phyloP scores from a whole-genome alignment of 768 basidiomycete species.

The Pleurotus tuber-regium region DNA sequence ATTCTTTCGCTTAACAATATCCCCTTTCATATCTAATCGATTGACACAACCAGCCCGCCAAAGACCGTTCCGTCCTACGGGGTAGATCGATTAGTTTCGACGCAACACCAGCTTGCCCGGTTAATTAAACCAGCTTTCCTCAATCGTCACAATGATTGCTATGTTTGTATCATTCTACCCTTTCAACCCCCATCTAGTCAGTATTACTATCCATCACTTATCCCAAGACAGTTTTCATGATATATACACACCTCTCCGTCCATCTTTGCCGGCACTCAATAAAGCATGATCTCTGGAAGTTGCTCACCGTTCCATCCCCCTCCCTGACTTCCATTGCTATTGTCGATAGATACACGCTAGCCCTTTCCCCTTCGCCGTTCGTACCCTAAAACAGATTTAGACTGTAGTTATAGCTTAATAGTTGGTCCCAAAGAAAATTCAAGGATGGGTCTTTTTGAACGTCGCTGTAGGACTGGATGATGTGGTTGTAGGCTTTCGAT shows the following conservation, averaged over 20 bases:
- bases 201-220: constrained; percentile 4
- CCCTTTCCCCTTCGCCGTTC: too few species aligned
- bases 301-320: too few species aligned
- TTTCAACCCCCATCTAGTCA: background rate
- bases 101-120: background rate
- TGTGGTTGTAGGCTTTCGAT: too few species aligned
- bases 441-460: too few species aligned
- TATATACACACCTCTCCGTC: background rate
- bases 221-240: background rate
- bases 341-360: too few species aligned
- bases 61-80: background rate
- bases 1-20: constrained; percentile 1
- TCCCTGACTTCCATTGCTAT: too few species aligned
- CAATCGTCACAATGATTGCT: constrained; percentile 4
- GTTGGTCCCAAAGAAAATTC: too few species aligned
- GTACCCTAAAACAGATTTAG: too few species aligned
- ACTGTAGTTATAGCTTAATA: too few species aligned
- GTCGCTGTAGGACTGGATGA: too few species aligned
- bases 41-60: background rate
- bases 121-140: background rate
- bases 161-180: constrained; percentile 10
- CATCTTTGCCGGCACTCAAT: too few species aligned
- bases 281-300: too few species aligned
- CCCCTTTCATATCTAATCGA: background rate
- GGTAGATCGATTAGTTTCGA: background rate